Conservation (phyloP, 2,329 filamentous ascomycete species). For the Fusarium lyarnte region DNA sequence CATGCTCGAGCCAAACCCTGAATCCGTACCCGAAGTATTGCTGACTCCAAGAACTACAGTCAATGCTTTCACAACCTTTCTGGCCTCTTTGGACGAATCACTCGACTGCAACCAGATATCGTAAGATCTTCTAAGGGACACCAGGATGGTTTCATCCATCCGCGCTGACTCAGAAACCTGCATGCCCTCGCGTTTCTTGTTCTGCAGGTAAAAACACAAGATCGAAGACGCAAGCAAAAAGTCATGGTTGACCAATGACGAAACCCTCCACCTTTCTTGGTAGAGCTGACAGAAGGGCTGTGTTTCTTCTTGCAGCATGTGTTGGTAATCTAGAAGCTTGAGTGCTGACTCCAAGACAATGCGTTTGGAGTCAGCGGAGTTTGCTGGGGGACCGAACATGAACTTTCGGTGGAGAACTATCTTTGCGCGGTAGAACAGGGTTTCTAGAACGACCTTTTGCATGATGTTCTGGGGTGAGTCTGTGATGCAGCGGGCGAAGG, state of each 20-base stretch:
- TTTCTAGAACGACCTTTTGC: background rate
- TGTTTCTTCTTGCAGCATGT: conserved; percentile 5
- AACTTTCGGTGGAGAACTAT: conserved; percentile 10
- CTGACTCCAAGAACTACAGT: background rate
- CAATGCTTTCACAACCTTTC: conserved; percentile 6
- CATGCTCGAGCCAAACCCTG: background rate
- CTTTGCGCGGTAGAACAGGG: background rate
- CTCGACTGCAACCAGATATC: conserved; percentile 6
- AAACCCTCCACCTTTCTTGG: conserved; percentile 12
- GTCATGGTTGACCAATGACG: conserved; percentile 1
- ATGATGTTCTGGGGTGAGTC: conserved; percentile 7
- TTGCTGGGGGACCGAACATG: background rate
- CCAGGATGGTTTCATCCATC: background rate
- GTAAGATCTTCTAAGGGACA: background rate
- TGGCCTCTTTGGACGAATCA: background rate
- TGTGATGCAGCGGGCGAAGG: conserved; percentile 1
- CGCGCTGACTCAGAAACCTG: background rate
- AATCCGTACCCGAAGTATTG: background rate
- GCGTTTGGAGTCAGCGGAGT: background rate
- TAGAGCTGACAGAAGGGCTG: conserved; percentile 10
- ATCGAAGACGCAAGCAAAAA: background rate
- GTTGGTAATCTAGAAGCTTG: conserved; percentile 5
- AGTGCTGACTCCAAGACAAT: conserved; percentile 11
- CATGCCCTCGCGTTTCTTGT: no score
- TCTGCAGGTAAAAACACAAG: background rate